These are phyloP conservation scores for Diaporthe eres DNA, from an alignment of 2,329 filamentous ascomycete genomes.

Conservation along the genomic window DNA sequence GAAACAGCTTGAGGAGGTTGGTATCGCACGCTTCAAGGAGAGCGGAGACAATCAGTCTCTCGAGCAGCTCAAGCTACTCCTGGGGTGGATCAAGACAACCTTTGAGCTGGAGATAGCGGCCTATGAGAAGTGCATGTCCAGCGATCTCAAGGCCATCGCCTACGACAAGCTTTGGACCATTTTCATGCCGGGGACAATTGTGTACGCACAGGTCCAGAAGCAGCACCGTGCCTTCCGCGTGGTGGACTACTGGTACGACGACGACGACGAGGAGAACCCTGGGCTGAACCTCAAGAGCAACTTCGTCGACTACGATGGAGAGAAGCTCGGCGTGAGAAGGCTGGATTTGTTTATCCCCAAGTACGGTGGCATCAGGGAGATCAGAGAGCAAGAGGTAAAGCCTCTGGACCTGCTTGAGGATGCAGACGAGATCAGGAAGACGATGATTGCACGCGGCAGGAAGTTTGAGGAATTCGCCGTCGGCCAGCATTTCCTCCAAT, in stretches of 20 bases:
- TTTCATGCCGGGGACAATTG: conserved; percentile 48
- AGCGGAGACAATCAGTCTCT: conserved; percentile 46
- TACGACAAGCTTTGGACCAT: conserved; percentile 51
- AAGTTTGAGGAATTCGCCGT: conserved; percentile 50
- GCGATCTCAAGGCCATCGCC: conserved; percentile 46
- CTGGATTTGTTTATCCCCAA: conserved; percentile 46
- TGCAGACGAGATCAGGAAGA: conserved; percentile 41
- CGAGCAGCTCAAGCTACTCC: conserved; percentile 46
- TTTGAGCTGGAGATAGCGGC: conserved; percentile 48
- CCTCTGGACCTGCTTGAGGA: conserved; percentile 50
- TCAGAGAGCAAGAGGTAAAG: conserved; percentile 48
- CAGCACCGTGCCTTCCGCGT: conserved; percentile 51
- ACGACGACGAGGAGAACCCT: conserved; percentile 44
- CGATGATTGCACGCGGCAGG: conserved; percentile 50
- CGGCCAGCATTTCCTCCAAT: conserved; percentile 53
- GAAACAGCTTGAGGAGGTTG: conserved; percentile 45
- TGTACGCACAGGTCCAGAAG: conserved; percentile 46
- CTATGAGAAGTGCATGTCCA: conserved; percentile 46
- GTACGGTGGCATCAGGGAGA: conserved; percentile 48
- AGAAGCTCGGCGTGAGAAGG: conserved; percentile 49
- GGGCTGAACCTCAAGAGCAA: conserved; percentile 46
- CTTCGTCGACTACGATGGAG: conserved; percentile 55
- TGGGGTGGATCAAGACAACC: conserved; percentile 47
- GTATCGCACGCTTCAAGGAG: conserved; percentile 41
- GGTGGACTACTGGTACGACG: conserved; percentile 47